These are phyloP conservation scores for Blastocladiella britannica DNA, from an alignment of 192 early-diverging fungal species.

Conservation along the genomic window DNA sequence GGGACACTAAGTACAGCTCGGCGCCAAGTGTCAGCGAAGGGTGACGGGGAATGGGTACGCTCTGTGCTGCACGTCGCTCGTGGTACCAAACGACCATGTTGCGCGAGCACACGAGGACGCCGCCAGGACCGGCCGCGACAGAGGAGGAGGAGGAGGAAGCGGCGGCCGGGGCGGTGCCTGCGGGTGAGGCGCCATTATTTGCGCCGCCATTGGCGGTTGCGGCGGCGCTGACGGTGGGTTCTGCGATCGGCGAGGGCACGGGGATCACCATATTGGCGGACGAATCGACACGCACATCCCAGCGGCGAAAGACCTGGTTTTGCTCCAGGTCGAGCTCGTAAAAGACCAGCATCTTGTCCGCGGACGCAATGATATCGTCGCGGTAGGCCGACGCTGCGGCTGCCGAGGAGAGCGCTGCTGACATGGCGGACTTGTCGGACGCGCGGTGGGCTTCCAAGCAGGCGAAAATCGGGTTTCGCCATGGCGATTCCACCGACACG, in stretches of 20 bases:
- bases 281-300: not conserved
- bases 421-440: not conserved
- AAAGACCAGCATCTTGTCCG: not conserved
- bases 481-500: not conserved
- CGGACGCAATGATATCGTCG: not conserved
- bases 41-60: not conserved
- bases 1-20: not conserved
- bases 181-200: too few relatives aligned
- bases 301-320: not conserved
- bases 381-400: not conserved
- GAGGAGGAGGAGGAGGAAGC: not conserved
- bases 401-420: not conserved
- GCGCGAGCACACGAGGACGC: not conserved
- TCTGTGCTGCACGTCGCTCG: not conserved
- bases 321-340: not conserved
- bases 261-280: conserved; percentile 1
- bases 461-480: not conserved
- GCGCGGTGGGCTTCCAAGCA: not conserved
- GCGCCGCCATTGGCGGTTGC: too few relatives aligned
- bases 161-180: too few relatives aligned
- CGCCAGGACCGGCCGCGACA: not conserved
- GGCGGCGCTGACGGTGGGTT: too few relatives aligned
- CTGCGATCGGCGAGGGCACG: not conserved
- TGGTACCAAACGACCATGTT: not conserved
- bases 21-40: not conserved